Conservation (phyloP, 2,329 filamentous ascomycete genomes). For the Pseudogymnoascus sp. region DNA sequence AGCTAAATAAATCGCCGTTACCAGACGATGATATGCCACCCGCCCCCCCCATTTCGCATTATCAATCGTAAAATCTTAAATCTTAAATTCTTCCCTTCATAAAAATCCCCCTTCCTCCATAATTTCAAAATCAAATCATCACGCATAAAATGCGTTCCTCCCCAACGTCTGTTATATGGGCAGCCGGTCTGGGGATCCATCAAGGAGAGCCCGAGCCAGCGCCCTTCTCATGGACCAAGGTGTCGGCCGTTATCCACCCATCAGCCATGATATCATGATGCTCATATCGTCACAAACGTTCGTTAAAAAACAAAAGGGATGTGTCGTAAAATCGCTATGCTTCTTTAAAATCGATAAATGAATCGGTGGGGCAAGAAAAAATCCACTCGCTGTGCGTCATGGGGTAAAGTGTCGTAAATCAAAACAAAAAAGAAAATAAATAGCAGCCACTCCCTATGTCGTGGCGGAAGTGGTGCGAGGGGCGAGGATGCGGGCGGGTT, state of each 20-base stretch:
- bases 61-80: slow-evolving; percentile 6
- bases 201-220: slow-evolving; percentile 2
- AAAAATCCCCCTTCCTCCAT: too few relatives aligned
- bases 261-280: slow-evolving; percentile 8
- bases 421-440: slow-evolving; percentile 11
- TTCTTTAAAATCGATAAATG: slow-evolving; percentile 3
- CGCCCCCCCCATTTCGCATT: background rate
- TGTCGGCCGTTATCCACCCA: slow-evolving; percentile 7
- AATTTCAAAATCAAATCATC: too few relatives aligned
- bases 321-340: slow-evolving; percentile 10
- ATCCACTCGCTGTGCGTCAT: slow-evolving; percentile 29
- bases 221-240: slow-evolving; percentile 1
- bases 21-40: background rate
- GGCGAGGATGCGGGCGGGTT: slow-evolving; percentile 16
- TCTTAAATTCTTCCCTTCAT: too few relatives aligned
- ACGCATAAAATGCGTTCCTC: slow-evolving; percentile 4
- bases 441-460: slow-evolving; percentile 16
- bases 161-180: slow-evolving; percentile 5
- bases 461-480: slow-evolving; percentile 17
- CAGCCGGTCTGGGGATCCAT: background rate
- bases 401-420: slow-evolving; percentile 23
- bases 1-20: background rate
- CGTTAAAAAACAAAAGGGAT: slow-evolving; percentile 7
- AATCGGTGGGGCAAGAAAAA: background rate
- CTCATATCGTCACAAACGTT: slow-evolving; percentile 9